Percentiles rank a stretch among this genome's conserved stretches.
Evolutionary conservation across 2,329 filamentous ascomycete species (phyloP).

Genomic region (Orbilia blumenaviensis): DNA sequence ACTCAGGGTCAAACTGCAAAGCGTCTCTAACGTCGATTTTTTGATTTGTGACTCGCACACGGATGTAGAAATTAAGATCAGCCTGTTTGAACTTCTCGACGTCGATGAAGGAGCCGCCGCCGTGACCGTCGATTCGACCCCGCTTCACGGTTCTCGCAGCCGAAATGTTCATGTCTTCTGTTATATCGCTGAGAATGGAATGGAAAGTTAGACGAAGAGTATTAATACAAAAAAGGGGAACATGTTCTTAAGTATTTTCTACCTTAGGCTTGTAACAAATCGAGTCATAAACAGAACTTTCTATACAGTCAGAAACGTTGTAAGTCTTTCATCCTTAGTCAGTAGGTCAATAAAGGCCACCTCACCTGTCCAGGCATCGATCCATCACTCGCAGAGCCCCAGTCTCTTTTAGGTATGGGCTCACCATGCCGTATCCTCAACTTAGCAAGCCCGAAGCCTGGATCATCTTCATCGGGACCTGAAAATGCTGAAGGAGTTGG

Average conservation of each 20-base stretch:
- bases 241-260: slow-evolving; percentile 45
- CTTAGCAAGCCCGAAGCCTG: slow-evolving; percentile 19
- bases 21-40: slow-evolving; percentile 56
- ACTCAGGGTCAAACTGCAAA: slow-evolving; percentile 54
- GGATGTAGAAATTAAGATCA: slow-evolving; percentile 58
- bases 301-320: background rate
- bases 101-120: slow-evolving; percentile 52
- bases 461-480: background rate
- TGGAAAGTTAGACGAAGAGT: slow-evolving; percentile 57
- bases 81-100: slow-evolving; percentile 57
- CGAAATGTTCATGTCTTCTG: slow-evolving; percentile 61
- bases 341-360: background rate
- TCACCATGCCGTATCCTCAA: slow-evolving; percentile 45
- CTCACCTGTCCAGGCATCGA: slow-evolving; percentile 35
- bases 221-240: slow-evolving; percentile 15
- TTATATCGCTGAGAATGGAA: slow-evolving; percentile 59
- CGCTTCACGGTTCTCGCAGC: slow-evolving; percentile 61
- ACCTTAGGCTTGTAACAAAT: slow-evolving; percentile 38
- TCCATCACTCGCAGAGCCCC: slow-evolving; percentile 39
- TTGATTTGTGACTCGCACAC: slow-evolving; percentile 59
- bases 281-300: slow-evolving; percentile 36
- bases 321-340: background rate
- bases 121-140: slow-evolving; percentile 59
- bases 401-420: slow-evolving; percentile 25
- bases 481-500: background rate